Percentiles rank a stretch among this genome's conserved stretches.
These are phyloP conservation scores for Tubosaeta brunneosetosa DNA, from an alignment of 768 basidiomycete species.

Conservation along the genomic window DNA sequence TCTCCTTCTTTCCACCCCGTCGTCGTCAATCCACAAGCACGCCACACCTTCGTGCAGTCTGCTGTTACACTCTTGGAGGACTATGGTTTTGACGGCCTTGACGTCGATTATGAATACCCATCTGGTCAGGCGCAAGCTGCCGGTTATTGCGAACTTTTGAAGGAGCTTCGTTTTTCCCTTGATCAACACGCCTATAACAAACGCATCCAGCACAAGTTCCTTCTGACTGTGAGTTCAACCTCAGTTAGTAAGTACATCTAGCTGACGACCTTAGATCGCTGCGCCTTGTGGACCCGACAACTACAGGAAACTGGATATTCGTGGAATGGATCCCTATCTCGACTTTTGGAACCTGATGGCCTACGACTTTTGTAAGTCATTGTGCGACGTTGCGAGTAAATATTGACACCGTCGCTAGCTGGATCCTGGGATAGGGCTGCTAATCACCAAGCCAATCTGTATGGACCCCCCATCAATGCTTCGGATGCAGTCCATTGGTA, in stretches of 20 bases:
- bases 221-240: slow-evolving; percentile 60
- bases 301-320: slow-evolving; percentile 71
- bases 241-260: neutral
- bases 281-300: slow-evolving; percentile 90
- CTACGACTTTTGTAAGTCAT: slow-evolving; percentile 68
- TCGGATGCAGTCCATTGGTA: slow-evolving; percentile 69
- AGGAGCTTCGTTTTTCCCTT: slow-evolving; percentile 67
- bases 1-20: slow-evolving; percentile 83
- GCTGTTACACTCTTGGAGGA: slow-evolving; percentile 81
- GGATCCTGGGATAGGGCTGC: slow-evolving; percentile 72
- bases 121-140: slow-evolving; percentile 67
- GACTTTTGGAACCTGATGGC: slow-evolving; percentile 99
- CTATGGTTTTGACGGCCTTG: slow-evolving; percentile 88
- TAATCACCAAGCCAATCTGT: slow-evolving; percentile 85
- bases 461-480: slow-evolving; percentile 60
- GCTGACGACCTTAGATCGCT: slow-evolving; percentile 55
- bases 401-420: slow-evolving; percentile 37
- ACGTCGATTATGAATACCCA: slow-evolving; percentile 94
- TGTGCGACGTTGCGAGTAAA: neutral
- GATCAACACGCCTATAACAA: slow-evolving; percentile 70
- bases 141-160: slow-evolving; percentile 81
- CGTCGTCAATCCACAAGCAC: slow-evolving; percentile 56
- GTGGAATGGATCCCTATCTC: slow-evolving; percentile 82
- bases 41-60: slow-evolving; percentile 76
- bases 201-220: slow-evolving; percentile 56